Evolutionary conservation across 2,329 filamentous ascomycete genomes (phyloP).

Genomic region (Chalaropsis ovoidea): DNA sequence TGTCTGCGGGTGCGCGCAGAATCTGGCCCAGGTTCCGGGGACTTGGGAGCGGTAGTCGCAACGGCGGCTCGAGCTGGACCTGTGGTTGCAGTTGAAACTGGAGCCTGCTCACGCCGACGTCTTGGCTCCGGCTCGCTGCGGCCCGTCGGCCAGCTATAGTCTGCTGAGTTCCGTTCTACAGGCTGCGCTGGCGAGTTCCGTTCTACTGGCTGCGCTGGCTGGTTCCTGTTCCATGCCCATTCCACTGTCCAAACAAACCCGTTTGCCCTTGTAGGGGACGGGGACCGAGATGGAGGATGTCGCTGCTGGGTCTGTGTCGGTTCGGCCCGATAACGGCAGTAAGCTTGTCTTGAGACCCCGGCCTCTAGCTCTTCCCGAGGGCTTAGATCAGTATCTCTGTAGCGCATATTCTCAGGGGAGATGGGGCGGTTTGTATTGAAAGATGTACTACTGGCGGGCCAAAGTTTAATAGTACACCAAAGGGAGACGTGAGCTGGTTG

Average conservation of each 20-base stretch:
- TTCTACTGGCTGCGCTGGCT: not conserved
- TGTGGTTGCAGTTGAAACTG: not conserved
- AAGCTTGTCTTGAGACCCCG: not conserved
- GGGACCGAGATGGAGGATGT: not conserved
- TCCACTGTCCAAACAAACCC: conserved; percentile 4
- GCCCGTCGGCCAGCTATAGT: too few relatives aligned
- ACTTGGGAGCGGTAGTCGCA: not conserved
- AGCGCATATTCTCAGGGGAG: not conserved
- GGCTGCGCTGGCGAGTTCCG: not conserved
- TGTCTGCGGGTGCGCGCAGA: not conserved
- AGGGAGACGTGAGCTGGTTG: not conserved
- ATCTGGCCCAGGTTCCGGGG: not conserved
- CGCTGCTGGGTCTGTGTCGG: not conserved
- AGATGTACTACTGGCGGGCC: not conserved
- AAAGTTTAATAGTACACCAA: not conserved
- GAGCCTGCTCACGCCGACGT: too few relatives aligned
- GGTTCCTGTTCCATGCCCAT: not conserved
- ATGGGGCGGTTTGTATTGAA: not conserved
- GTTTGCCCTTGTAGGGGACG: not conserved
- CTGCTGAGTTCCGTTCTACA: not conserved
- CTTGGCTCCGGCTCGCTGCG: not conserved
- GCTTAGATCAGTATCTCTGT: not conserved
- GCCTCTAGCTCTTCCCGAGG: not conserved
- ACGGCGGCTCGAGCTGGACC: not conserved
- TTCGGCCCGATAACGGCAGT: not conserved